A percentile compares a stretch with the other conserved stretches of the same genome.
Conservation (phyloP, 805 yeast genomes). For the Teunomyces barrocoloradensis region DNA sequence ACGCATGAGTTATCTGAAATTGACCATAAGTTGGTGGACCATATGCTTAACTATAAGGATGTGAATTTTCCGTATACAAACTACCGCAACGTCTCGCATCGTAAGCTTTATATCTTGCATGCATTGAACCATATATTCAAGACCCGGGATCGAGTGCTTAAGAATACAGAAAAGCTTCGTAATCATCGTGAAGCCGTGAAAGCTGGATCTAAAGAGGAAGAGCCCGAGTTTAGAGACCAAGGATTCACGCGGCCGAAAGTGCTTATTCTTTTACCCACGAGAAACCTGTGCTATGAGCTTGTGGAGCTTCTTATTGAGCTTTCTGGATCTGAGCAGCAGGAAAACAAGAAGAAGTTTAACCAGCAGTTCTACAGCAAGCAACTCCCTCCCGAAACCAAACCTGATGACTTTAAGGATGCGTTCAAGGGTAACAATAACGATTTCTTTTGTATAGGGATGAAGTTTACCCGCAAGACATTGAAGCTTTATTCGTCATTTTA, state of each 20-base stretch:
- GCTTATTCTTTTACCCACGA: slow-evolving; percentile 77
- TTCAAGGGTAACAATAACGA: slow-evolving; percentile 92
- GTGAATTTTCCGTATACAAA: slow-evolving; percentile 56
- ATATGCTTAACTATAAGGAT: slow-evolving; percentile 74
- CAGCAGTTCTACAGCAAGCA: slow-evolving; percentile 61
- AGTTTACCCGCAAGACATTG: slow-evolving; percentile 82
- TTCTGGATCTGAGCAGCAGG: slow-evolving; percentile 72
- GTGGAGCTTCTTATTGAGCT: slow-evolving; percentile 59
- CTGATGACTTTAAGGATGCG: slow-evolving; percentile 74
- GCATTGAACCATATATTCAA: slow-evolving; percentile 78
- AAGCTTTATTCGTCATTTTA: slow-evolving; percentile 83
- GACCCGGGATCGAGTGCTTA: slow-evolving; percentile 81
- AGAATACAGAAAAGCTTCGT: slow-evolving; percentile 62
- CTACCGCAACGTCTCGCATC: slow-evolving; percentile 52
- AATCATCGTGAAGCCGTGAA: slow-evolving; percentile 39
- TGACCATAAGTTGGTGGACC: slow-evolving; percentile 56
- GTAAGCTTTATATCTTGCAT: slow-evolving; percentile 67
- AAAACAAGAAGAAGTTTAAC: slow-evolving; percentile 73
- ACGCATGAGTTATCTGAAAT: slow-evolving; percentile 21
- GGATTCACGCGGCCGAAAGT: slow-evolving; percentile 95
- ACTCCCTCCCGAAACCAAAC: slow-evolving; percentile 56
- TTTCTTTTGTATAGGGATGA: slow-evolving; percentile 86
- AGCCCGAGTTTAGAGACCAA: slow-evolving; percentile 79
- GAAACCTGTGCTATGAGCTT: slow-evolving; percentile 71
- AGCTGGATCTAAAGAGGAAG: slow-evolving; percentile 20